Conservation (phyloP, 2,329 filamentous ascomycete genomes). For the Zymoseptoria ardabiliae region DNA sequence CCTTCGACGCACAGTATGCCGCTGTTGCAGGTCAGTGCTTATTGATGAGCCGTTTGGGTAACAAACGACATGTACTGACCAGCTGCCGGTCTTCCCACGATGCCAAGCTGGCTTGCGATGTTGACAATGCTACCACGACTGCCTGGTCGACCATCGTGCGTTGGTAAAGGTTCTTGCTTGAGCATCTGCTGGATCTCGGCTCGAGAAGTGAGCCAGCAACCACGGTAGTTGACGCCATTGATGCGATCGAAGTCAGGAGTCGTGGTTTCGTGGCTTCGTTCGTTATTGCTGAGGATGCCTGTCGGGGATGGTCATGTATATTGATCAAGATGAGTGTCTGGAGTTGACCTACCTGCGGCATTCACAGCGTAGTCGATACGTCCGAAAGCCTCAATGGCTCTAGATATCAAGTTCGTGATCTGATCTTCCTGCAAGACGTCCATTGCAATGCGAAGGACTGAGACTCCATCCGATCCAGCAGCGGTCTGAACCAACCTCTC, state of each 20-base stretch:
- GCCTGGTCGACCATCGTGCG: constrained; percentile 38
- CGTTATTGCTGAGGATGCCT: constrained; percentile 36
- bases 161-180: constrained; percentile 36
- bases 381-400: constrained; percentile 30
- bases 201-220: constrained; percentile 40
- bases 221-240: constrained; percentile 39
- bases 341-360: constrained; percentile 27
- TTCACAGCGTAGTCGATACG: constrained; percentile 44
- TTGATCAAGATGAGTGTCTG: not conserved
- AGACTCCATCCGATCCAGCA: constrained; percentile 12
- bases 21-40: constrained; percentile 24
- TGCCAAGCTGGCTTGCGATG: constrained; percentile 37
- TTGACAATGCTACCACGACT: constrained; percentile 41
- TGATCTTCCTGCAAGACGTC: constrained; percentile 34
- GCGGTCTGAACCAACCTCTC: constrained; percentile 24
- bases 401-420: constrained; percentile 30
- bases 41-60: not conserved
- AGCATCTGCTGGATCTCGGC: constrained; percentile 40
- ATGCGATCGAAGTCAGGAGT: constrained; percentile 38
- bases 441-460: constrained; percentile 24
- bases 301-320: not conserved
- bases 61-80: constrained; percentile 21
- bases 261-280: constrained; percentile 31
- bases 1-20: constrained; percentile 42
- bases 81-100: constrained; percentile 37